Conservation (phyloP, 1,284 basidiomycete genomes). For the Porogramme epimiltina region DNA sequence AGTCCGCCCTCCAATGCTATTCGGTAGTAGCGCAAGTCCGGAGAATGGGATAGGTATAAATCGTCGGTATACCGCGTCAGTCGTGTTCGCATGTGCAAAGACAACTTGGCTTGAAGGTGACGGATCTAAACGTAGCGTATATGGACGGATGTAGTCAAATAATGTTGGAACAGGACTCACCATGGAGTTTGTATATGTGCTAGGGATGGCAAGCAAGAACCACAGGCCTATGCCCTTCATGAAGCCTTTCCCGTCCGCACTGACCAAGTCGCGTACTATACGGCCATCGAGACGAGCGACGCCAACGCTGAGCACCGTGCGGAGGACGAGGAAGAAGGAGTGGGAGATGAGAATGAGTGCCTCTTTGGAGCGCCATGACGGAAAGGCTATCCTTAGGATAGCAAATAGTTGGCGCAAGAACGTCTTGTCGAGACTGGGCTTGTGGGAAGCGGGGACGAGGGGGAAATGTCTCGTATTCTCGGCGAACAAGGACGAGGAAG, state of each 20-base stretch:
- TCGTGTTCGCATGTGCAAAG: slow-evolving; percentile 83
- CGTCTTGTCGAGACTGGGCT: slow-evolving; percentile 75
- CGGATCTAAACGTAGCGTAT: slow-evolving; percentile 63
- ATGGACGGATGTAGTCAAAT: background rate
- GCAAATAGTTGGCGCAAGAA: slow-evolving; percentile 83
- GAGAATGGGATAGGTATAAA: slow-evolving; percentile 80
- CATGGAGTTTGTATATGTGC: slow-evolving; percentile 97
- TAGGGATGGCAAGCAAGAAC: slow-evolving; percentile 91
- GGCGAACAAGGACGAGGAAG: slow-evolving; percentile 42
- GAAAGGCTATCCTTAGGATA: slow-evolving; percentile 79
- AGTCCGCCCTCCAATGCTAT: slow-evolving; percentile 56
- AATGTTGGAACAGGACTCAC: slow-evolving; percentile 38
- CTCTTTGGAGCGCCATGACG: slow-evolving; percentile 75
- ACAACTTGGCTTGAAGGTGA: slow-evolving; percentile 89
- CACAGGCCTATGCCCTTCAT: slow-evolving; percentile 83
- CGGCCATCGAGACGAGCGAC: slow-evolving; percentile 91
- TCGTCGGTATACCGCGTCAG: slow-evolving; percentile 93
- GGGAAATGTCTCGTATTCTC: slow-evolving; percentile 58
- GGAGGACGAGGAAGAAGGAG: slow-evolving; percentile 84
- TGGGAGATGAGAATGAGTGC: slow-evolving; percentile 78
- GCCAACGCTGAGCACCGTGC: slow-evolving; percentile 85
- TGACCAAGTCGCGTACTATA: slow-evolving; percentile 89
- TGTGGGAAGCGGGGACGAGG: slow-evolving; percentile 47
- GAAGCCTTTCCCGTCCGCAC: slow-evolving; percentile 87
- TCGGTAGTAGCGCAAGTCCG: slow-evolving; percentile 73